Evolutionary conservation across 495 filamentous ascomycete species (phyloP), one percentile per base, ranked within the genome.

Genomic region (Aspergillus leporis): DNA sequence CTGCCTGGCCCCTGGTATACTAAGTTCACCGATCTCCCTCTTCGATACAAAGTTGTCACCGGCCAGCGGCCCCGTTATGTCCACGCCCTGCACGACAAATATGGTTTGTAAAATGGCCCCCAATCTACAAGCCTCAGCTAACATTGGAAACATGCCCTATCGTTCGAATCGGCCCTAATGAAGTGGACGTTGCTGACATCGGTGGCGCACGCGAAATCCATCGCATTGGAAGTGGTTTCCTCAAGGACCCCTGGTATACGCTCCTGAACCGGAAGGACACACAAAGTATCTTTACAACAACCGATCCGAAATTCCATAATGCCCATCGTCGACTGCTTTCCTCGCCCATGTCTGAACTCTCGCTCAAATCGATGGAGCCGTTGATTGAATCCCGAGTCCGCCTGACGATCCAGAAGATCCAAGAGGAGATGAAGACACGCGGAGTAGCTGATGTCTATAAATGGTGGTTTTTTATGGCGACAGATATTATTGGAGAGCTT

Each of bases 391-490:
- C 53, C 1, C 61, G 63, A 4, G 60, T 80, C 7, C 34, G 66
- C 0, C 61, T 76, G 1, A 61, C 75, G 0, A 68, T 81, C 6
- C 19, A 67, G 1, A 62, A 66, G 18, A 78, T 82, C 12, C 40
- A 30, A 0, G 61, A 74, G 18, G 74, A 79, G 25, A 64, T 70
- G 36, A 46, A 68, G 23, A 60, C 28, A 0, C 57, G 73, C 0
- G 73, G 71, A 0, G 63, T 47, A 0, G 63, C 65, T 1, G 83
- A 87, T 66, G 66, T 87, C 0, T 74, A 75, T 52, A 80, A 81
- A 54, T 87, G 85, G 85, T 83, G 72, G 70, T 57, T 78, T 22
- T 83, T 83, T 50, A 78, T 87, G 79, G 71, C 81, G 12, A 79
- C 79, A 0, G 85, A 87, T 54, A 71, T 85, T 5, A 81, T 85